Conservation (phyloP, 2,329 filamentous ascomycete genomes). For the Calonectria hongkongensis region DNA sequence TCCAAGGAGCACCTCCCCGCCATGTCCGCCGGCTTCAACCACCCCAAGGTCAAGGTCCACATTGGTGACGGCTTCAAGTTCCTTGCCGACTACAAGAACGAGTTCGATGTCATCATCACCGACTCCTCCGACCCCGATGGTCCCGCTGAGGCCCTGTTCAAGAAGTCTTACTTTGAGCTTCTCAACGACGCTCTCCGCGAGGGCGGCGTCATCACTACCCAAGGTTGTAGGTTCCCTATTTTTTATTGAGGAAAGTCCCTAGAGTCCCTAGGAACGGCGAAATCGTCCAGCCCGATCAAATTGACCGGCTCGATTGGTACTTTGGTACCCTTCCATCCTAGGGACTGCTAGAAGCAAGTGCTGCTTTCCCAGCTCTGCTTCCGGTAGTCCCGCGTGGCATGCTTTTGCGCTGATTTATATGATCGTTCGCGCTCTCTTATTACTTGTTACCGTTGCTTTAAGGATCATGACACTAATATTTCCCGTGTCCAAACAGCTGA, state of each 20-base stretch:
- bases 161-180: constrained; percentile 99
- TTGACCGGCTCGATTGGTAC: constrained; percentile 54
- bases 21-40: constrained; percentile 94
- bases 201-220: constrained; percentile 98
- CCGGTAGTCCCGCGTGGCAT: constrained; percentile 62
- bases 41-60: constrained; percentile 94
- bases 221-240: constrained; percentile 98
- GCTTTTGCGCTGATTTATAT: constrained; percentile 45
- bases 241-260: constrained; percentile 67
- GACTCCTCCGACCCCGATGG: constrained; percentile 98
- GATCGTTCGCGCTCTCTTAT: constrained; percentile 46
- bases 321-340: constrained; percentile 55
- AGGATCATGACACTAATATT: constrained; percentile 44
- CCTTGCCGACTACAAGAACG: constrained; percentile 95
- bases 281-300: constrained; percentile 51
- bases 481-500: constrained; percentile 78
- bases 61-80: constrained; percentile 99
- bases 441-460: constrained; percentile 40
- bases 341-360: constrained; percentile 62
- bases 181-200: constrained; percentile 92
- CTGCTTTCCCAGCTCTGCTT: constrained; percentile 61
- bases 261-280: constrained; percentile 60
- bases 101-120: constrained; percentile 99
- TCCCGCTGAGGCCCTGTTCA: constrained; percentile 95
- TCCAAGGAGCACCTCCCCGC: constrained; percentile 98